A percentile compares a stretch with the other conserved stretches of the same genome.
phyloP scores from a whole-genome alignment of 768 basidiomycete genomes.

The Rossbeevera mucosa region DNA sequence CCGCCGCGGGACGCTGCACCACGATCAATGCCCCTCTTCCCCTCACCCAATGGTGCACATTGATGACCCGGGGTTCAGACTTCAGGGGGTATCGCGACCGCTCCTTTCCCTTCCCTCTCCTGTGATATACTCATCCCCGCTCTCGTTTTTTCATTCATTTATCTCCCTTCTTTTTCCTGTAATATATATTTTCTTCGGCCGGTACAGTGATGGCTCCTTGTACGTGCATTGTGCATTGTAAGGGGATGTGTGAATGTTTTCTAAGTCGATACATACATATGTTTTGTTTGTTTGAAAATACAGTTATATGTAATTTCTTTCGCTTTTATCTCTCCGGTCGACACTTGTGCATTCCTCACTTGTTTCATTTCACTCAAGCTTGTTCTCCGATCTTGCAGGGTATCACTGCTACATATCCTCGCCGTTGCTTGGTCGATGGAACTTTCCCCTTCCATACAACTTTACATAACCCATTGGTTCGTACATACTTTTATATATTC shows the following conservation, averaged over 20 bases:
- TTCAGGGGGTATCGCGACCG: conserved; percentile 6
- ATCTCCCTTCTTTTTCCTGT: conserved; percentile 22
- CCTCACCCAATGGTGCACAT: conserved; percentile 35
- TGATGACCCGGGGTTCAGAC: conserved; percentile 7
- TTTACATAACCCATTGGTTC: not conserved
- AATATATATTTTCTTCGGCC: conserved; percentile 19
- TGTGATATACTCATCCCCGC: conserved; percentile 6
- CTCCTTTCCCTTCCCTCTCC: not conserved
- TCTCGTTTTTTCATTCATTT: conserved; percentile 18
- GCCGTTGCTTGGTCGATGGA: not conserved
- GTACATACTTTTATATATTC: not conserved
- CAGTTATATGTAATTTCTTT: conserved; percentile 10
- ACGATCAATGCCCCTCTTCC: conserved; percentile 38
- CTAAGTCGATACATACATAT: conserved; percentile 17
- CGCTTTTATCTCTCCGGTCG: not conserved
- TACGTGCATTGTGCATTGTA: conserved; percentile 16
- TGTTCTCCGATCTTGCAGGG: not conserved
- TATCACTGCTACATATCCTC: not conserved
- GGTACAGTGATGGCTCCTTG: conserved; percentile 26
- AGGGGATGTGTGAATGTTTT: conserved; percentile 13
- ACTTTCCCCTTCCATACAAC: not conserved
- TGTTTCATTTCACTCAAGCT: not conserved
- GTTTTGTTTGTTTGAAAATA: conserved; percentile 12
- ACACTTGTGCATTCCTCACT: not conserved
- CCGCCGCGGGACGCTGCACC: conserved; percentile 50